Base-by-base conservation (phyloP, 768 basidiomycete species). In the Russula brevipes region DNA sequence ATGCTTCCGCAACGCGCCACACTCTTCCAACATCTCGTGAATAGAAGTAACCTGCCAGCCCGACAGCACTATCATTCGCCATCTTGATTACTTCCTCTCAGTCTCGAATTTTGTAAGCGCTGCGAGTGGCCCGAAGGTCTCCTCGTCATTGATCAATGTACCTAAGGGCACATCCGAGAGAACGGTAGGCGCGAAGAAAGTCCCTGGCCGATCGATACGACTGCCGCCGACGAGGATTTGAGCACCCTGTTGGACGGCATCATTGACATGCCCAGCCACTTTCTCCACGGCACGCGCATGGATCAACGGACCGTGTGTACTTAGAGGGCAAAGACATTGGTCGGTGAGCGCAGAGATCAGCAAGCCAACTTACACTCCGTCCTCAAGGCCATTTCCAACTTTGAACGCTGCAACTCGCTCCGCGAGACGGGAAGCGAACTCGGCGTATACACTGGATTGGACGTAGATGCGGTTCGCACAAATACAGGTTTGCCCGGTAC, bases 21-120 rank as follows among this genome's bases (percentile, higher is more conserved):
- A 91, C 87, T 44, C 95, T 77, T 3, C 92, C 90, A 5, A 97
- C 80, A 72, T 98, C 96, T 44, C 84, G 75, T 41, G 85, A 83
- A 80, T 86, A 99, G 80, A 98, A 95, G 76, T 98, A 97, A 5
- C 94, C 95, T 19, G 96, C 94, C 30, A 99, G 79, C 0, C 97
- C 97, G 33, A 89, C 84, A 19, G 90, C 84, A 1, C 86, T 81
- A 68, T 83, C 77, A 74, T 99, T 98, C 38, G 96, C 96, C 56
- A 93, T 75, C 68, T 80, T 79, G 60, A 98, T 79, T 0, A 94
- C 94, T 73, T 98, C 89, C 49, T 94, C 94, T 99, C 97, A 0
- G 93, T 94, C 73, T 91, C 85, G 71, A 99, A 99, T 71, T 87
- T 88, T 72, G 83, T 86, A 30, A 99, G 77, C 7, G 90, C 88